These are phyloP conservation scores for Echium plantagineum DNA, from an alignment of 257 asterid species.

Conservation along the genomic window DNA sequence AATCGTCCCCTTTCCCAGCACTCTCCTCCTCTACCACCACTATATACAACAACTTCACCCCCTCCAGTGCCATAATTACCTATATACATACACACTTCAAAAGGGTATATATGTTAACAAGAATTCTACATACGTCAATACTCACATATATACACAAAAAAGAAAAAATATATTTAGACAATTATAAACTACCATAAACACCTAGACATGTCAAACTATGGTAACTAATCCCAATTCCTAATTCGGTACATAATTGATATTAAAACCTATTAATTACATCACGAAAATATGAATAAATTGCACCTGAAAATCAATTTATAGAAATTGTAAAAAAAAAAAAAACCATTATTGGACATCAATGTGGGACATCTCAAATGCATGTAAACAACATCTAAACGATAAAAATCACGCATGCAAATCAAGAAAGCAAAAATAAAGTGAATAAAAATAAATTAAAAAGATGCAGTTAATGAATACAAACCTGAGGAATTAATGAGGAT, in stretches of 20 bases:
- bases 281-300: background rate
- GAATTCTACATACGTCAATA: too few relatives aligned
- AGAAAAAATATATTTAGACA: too few relatives aligned
- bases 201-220: too few relatives aligned
- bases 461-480: background rate
- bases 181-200: too few relatives aligned
- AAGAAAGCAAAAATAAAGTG: background rate
- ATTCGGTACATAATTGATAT: too few relatives aligned
- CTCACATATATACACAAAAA: too few relatives aligned
- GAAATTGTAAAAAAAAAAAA: too few relatives aligned
- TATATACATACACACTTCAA: conserved; percentile 13
- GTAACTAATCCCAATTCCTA: too few relatives aligned
- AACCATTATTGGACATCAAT: background rate
- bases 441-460: too few relatives aligned
- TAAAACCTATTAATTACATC: conserved; percentile 9
- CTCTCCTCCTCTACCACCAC: conserved; percentile 51
- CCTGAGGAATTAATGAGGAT: conserved; percentile 1
- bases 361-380: background rate
- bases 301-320: conserved; percentile 3
- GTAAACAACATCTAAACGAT: background rate
- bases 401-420: background rate
- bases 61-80: conserved; percentile 43
- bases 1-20: conserved; percentile 27
- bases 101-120: conserved; percentile 4
- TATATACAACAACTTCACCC: conserved; percentile 64